Evolutionary conservation across 2,329 filamentous ascomycete genomes (phyloP).

Genomic region (Botrytis squamosa): DNA sequence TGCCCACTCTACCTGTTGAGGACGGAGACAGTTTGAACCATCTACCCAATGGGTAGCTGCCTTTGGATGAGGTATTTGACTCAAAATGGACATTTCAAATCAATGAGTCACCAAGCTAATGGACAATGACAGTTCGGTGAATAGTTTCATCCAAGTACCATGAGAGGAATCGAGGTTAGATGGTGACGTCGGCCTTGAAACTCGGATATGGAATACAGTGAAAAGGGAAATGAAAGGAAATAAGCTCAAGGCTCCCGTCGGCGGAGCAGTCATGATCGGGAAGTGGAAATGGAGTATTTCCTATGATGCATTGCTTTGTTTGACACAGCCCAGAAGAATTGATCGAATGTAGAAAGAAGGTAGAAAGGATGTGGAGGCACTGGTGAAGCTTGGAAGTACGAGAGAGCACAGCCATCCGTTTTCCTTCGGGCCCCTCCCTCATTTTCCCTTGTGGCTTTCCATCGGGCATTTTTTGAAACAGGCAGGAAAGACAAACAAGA

Average conservation of each 20-base stretch:
- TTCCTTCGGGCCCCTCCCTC: neutral
- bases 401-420: constrained; percentile 1
- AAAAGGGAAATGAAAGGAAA: neutral
- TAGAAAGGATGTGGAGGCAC: constrained; percentile 11
- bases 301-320: neutral
- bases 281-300: neutral
- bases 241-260: constrained; percentile 3
- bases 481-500: constrained; percentile 1
- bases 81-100: neutral
- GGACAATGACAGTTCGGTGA: constrained; percentile 9
- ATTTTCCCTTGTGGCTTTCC: neutral
- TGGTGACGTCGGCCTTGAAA: neutral
- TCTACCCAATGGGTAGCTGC: constrained; percentile 11
- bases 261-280: neutral
- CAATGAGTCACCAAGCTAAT: constrained; percentile 13
- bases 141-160: neutral
- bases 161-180: neutral
- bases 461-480: constrained; percentile 12
- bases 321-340: neutral
- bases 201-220: neutral
- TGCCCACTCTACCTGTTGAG: neutral
- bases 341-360: constrained; percentile 3
- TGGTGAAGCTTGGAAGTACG: neutral
- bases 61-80: neutral
- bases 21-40: neutral